Evolutionary conservation across 2,329 filamentous ascomycete genomes (phyloP), one percentile per base, ranked within the genome.

Genomic region (Diaporthe aspalathi): DNA sequence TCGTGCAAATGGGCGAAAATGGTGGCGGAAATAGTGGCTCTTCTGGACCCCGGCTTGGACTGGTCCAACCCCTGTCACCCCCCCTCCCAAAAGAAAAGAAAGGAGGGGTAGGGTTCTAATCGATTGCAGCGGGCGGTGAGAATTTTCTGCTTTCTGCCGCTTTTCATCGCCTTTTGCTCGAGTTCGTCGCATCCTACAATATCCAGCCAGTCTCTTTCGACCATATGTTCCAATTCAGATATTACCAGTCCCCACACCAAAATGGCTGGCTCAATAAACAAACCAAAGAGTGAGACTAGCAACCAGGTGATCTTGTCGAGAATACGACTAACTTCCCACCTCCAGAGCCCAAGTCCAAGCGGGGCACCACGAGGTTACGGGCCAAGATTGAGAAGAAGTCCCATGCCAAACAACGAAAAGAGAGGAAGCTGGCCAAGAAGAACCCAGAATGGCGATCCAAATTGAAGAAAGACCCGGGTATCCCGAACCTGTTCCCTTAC

Each of bases 301-400:
- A 32, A 20, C 0, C 11, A n/a, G 24, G 22, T 32, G 9, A 11
- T 1, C 29, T 11, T 6, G 5, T 29, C 5, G 45, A 52, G 32
- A 43, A 29, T 5, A 16, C 11, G n/a, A 17, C 67, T 68, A 38
- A 68, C 29, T 16, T n/a, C 20, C 43, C 17, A 22, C 16, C 3
- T 71, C 4, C 78, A 97, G 94, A 98, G 84, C 96, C 95, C 79
- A 94, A 92, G 84, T 98, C 95, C 70, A 99, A 99, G 90, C 92
- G 96, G 82, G 90, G 89, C 76, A 91, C 95, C 54, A 93, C 95
- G 79, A 94, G 96, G 73, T 88, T 99, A 78, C 91, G 95, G 75
- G 92, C 98, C 86, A 98, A 97, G 85, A 98, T 99, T 83, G 90
- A 97, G 81, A 99, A 99, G 84, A 92, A 93, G 27, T 94, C 95